A percentile compares a stretch with the other conserved stretches of the same genome.
These are phyloP conservation scores for Tylopilus subfusipes DNA, from an alignment of 768 basidiomycete species.

Conservation along the genomic window DNA sequence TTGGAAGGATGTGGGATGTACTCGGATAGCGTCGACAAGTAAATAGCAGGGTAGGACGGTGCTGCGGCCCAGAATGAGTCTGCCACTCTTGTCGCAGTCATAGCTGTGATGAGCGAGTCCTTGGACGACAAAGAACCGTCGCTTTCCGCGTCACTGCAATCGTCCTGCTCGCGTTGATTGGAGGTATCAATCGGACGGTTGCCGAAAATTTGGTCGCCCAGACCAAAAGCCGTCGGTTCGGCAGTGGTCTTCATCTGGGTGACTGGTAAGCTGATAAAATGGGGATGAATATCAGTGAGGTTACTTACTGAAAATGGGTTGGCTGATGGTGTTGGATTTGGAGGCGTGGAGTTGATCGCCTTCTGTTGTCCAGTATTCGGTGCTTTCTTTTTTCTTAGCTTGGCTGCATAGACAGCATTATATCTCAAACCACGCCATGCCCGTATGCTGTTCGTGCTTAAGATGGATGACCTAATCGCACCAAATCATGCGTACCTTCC, in stretches of 20 bases:
- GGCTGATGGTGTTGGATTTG: conserved; percentile 30
- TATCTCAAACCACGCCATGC: conserved; percentile 76
- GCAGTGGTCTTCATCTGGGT: conserved; percentile 26
- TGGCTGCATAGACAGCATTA: conserved; percentile 72
- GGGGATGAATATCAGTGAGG: not conserved
- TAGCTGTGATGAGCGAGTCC: conserved; percentile 52
- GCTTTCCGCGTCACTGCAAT: conserved; percentile 33
- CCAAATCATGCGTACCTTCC: conserved; percentile 60
- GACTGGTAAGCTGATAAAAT: conserved; percentile 1
- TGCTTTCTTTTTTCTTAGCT: conserved; percentile 56
- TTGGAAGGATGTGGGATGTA: conserved; percentile 62
- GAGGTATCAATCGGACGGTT: conserved; percentile 19
- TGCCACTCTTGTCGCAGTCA: conserved; percentile 50
- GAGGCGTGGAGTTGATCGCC: conserved; percentile 31
- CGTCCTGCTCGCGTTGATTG: conserved; percentile 14
- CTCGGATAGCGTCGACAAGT: conserved; percentile 73
- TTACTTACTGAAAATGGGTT: conserved; percentile 74
- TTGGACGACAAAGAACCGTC: conserved; percentile 40
- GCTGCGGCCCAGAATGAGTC: conserved; percentile 67
- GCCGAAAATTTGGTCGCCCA: conserved; percentile 70
- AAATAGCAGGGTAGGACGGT: conserved; percentile 64
- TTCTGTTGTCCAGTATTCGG: conserved; percentile 39
- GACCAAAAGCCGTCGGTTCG: conserved; percentile 42
- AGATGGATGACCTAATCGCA: conserved; percentile 8
- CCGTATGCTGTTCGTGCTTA: conserved; percentile 51